A percentile compares a stretch with the other conserved stretches of the same genome.
Evolutionary conservation across 805 yeast genomes (phyloP).

Genomic region (Priceomyces castillae): DNA sequence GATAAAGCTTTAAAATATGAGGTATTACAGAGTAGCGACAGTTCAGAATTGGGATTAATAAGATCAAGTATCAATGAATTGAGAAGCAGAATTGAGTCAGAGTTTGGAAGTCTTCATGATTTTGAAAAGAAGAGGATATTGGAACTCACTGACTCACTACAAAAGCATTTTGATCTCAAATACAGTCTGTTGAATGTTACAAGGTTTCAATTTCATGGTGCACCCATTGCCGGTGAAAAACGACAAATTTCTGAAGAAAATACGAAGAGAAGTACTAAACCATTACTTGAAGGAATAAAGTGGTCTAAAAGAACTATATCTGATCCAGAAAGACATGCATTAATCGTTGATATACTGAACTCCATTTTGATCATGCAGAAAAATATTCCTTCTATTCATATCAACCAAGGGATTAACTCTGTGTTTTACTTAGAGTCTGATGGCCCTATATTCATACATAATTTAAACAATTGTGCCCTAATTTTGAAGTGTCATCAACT

Average conservation of each 20-base stretch:
- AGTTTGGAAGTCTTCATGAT: slow-evolving; percentile 4
- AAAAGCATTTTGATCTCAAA: slow-evolving; percentile 20
- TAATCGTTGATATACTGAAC: slow-evolving; percentile 13
- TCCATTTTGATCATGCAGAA: slow-evolving; percentile 4
- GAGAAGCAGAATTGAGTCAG: slow-evolving; percentile 8
- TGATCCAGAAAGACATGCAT: slow-evolving; percentile 9
- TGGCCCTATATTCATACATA: slow-evolving; percentile 33
- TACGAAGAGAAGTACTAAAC: slow-evolving; percentile 2
- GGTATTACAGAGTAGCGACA: slow-evolving; percentile 9
- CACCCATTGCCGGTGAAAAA: slow-evolving; percentile 20
- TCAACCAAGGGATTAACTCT: slow-evolving; percentile 15
- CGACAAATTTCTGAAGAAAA: background rate
- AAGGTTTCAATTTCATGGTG: slow-evolving; percentile 28
- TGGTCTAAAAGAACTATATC: slow-evolving; percentile 4
- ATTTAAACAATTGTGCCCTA: slow-evolving; percentile 16
- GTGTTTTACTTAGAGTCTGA: slow-evolving; percentile 16
- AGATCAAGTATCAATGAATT: slow-evolving; percentile 9
- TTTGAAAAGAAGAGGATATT: slow-evolving; percentile 24
- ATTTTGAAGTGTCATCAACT: slow-evolving; percentile 28
- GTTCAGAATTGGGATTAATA: slow-evolving; percentile 2
- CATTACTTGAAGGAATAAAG: slow-evolving; percentile 1
- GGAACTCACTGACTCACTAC: slow-evolving; percentile 16
- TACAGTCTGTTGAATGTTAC: slow-evolving; percentile 11
- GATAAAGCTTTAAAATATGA: slow-evolving; percentile 6
- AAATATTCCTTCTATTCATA: slow-evolving; percentile 21